These are phyloP conservation scores for Teratosphaeria zuluensis DNA, from an alignment of 2,329 filamentous ascomycete genomes.

Conservation along the genomic window DNA sequence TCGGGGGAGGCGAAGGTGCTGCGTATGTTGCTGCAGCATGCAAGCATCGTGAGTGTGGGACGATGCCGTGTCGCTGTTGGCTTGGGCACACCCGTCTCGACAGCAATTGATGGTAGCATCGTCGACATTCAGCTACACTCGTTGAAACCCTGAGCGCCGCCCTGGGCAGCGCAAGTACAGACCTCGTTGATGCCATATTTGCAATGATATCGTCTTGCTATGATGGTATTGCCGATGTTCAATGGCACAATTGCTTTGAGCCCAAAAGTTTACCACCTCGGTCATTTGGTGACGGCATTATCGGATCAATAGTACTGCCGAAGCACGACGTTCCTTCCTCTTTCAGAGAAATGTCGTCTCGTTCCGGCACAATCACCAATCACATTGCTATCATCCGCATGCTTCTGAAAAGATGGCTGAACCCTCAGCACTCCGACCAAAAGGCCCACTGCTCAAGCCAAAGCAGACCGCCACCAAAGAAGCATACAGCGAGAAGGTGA, in stretches of 20 bases:
- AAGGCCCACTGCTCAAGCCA: neutral
- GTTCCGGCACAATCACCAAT: neutral
- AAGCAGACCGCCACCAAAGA: neutral
- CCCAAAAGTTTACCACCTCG: neutral
- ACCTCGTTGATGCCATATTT: neutral
- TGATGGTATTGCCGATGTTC: neutral
- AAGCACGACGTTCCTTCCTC: neutral
- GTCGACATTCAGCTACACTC: conserved; percentile 1
- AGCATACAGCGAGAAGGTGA: neutral
- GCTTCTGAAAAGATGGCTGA: neutral
- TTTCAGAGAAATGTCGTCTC: neutral
- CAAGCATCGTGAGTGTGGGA: conserved; percentile 2
- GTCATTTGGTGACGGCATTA: neutral
- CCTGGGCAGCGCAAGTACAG: neutral
- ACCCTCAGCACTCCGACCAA: neutral
- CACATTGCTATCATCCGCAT: neutral
- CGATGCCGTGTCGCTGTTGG: neutral
- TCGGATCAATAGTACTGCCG: neutral
- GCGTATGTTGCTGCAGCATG: conserved; percentile 4
- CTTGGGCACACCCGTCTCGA: conserved; percentile 1
- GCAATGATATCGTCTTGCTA: neutral
- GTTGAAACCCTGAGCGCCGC: neutral
- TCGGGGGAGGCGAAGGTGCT: conserved; percentile 25
- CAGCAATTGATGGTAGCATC: conserved; percentile 6
- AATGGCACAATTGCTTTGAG: neutral